phyloP scores from a whole-genome alignment of 345 rosid species.

The Raphanus sativus region DNA sequence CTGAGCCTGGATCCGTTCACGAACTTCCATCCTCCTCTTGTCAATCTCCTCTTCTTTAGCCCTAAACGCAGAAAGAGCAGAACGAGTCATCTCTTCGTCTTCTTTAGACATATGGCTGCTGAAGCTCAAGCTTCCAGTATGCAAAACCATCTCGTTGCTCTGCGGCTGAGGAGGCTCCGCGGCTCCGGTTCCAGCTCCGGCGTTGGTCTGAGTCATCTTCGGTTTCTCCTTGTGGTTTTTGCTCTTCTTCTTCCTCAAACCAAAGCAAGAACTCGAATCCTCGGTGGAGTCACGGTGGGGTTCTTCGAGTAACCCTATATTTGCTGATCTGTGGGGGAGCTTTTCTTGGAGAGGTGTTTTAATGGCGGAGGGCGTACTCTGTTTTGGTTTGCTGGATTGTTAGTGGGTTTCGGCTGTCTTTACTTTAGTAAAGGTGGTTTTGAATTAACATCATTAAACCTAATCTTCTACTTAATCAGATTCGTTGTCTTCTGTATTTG shows the following conservation, averaged over 20 bases:
- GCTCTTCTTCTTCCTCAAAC: slow-evolving; percentile 29
- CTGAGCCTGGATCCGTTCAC: slow-evolving; percentile 82
- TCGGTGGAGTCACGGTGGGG: slow-evolving; percentile 25
- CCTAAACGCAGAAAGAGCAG: slow-evolving; percentile 81
- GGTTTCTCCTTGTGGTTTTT: slow-evolving; percentile 25
- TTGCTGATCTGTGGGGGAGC: slow-evolving; percentile 32
- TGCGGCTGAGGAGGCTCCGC: slow-evolving; percentile 38
- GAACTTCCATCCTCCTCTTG: slow-evolving; percentile 78
- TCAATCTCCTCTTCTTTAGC: slow-evolving; percentile 99
- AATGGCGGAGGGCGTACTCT: slow-evolving; percentile 29
- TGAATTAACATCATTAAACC: slow-evolving; percentile 12
- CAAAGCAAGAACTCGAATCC: slow-evolving; percentile 37
- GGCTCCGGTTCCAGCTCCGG: slow-evolving; percentile 47
- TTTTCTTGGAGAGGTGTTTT: slow-evolving; percentile 21
- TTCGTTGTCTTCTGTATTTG: neutral
- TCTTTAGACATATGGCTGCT: slow-evolving; percentile 83
- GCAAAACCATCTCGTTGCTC: slow-evolving; percentile 48
- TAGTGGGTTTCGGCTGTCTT: slow-evolving; percentile 31
- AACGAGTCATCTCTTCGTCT: slow-evolving; percentile 92
- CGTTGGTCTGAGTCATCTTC: slow-evolving; percentile 46
- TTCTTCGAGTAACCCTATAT: slow-evolving; percentile 29
- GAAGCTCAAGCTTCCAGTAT: slow-evolving; percentile 74
- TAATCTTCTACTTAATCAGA: slow-evolving; percentile 12
- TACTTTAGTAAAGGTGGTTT: neutral
- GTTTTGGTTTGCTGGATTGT: slow-evolving; percentile 20